These are phyloP conservation scores for Cercospora sp. DNA, from an alignment of 2,329 filamentous ascomycete genomes.

Conservation along the genomic window DNA sequence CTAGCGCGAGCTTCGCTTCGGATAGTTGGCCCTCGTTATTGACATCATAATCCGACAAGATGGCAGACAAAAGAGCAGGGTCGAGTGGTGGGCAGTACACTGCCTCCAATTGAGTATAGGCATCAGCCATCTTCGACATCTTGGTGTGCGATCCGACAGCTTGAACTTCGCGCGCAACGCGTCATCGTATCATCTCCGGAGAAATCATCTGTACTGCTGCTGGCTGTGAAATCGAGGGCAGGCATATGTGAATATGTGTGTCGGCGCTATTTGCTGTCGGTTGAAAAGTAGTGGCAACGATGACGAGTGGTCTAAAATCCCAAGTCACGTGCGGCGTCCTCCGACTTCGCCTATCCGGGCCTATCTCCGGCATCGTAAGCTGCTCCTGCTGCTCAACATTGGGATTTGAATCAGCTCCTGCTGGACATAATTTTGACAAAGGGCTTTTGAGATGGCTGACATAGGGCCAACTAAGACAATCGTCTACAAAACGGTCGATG, in stretches of 20 bases:
- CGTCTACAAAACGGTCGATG: constrained; percentile 29
- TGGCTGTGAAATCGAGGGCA: neutral
- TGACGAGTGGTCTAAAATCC: neutral
- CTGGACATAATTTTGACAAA: neutral
- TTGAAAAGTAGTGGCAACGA: neutral
- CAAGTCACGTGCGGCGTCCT: neutral
- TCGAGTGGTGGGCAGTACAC: constrained; percentile 76
- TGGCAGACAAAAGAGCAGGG: constrained; percentile 72
- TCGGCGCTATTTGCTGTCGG: neutral
- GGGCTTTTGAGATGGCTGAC: constrained; percentile 18
- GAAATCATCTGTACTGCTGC: neutral
- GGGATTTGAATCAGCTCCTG: neutral
- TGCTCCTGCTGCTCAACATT: neutral
- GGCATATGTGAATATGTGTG: constrained; percentile 1
- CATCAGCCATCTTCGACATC: constrained; percentile 33
- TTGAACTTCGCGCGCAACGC: neutral
- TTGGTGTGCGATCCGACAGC: neutral
- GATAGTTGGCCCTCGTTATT: constrained; percentile 53
- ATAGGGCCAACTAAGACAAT: constrained; percentile 23
- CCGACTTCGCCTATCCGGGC: neutral
- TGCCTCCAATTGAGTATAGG: constrained; percentile 50
- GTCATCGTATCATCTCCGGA: neutral
- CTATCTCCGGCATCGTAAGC: neutral
- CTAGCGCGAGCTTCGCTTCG: constrained; percentile 60
- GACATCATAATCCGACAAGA: constrained; percentile 72